These are phyloP conservation scores for Yamadazyma takamatsuzukensis DNA, from an alignment of 805 yeast genomes.

Conservation along the genomic window DNA sequence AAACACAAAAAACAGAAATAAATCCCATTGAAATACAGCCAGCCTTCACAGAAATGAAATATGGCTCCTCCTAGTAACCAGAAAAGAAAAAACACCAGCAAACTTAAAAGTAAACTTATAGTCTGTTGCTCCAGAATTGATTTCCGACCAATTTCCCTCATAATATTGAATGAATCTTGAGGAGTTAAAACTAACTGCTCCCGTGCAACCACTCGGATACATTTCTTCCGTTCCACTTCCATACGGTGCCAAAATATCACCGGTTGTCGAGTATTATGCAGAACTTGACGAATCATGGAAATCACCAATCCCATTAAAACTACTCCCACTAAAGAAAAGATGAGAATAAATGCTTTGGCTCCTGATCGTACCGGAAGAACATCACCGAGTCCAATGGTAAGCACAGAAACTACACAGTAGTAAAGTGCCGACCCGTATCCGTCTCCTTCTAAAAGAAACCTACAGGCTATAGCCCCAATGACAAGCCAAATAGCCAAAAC, in stretches of 20 bases:
- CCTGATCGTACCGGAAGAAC: slow-evolving; percentile 52
- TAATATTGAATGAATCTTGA: slow-evolving; percentile 50
- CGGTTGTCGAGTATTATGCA: slow-evolving; percentile 57
- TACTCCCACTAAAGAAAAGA: slow-evolving; percentile 69
- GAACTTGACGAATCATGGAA: slow-evolving; percentile 63
- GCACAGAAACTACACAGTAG: slow-evolving; percentile 65
- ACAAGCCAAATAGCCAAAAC: slow-evolving; percentile 64
- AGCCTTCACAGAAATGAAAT: slow-evolving; percentile 57
- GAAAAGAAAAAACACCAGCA: slow-evolving; percentile 48
- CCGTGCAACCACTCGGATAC: slow-evolving; percentile 16
- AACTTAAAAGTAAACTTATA: slow-evolving; percentile 34
- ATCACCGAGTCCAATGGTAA: slow-evolving; percentile 84
- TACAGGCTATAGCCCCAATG: slow-evolving; percentile 54
- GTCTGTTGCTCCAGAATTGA: slow-evolving; percentile 39
- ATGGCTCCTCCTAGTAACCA: slow-evolving; percentile 74
- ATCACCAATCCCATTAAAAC: slow-evolving; percentile 71
- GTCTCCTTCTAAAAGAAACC: slow-evolving; percentile 33
- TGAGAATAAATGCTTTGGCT: slow-evolving; percentile 54
- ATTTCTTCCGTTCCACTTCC: slow-evolving; percentile 45
- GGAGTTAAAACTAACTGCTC: slow-evolving; percentile 24
- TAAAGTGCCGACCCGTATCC: slow-evolving; percentile 66
- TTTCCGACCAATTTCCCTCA: slow-evolving; percentile 47
- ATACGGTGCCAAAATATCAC: slow-evolving; percentile 63
- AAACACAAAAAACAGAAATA: slow-evolving; percentile 76
- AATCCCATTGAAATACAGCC: slow-evolving; percentile 70